Evolutionary conservation across 2,329 filamentous ascomycete species (phyloP), one percentile per base, ranked within the genome.

Genomic region (Eutypa lata): DNA sequence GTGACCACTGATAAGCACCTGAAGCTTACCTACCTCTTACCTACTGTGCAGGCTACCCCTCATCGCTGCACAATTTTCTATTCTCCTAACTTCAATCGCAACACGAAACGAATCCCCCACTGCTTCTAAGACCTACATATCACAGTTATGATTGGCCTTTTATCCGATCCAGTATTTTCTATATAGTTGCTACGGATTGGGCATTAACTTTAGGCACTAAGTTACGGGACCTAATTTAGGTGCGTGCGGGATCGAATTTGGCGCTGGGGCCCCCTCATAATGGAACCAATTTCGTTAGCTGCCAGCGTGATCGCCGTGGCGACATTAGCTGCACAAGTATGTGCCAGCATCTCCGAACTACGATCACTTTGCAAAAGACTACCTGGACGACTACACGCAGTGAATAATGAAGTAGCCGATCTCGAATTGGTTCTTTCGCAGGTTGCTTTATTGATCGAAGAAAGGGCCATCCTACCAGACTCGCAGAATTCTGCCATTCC

Each of bases 371-470:
- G 60, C 55, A 58, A 57, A 26, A 56, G 48, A 10, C 48, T 69
- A 21, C 65, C 66, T 3, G 66, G 65, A 2, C 59, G 65, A 5
- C 48, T 55, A 10, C 59, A 67, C 51, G 65, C 68, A 3, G 50
- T 68, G 40, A 61, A 62, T 33, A 69, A 69, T 49, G 65, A 70
- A 52, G 63, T 66, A 13, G 45, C 51, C 11, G 65, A 69, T 50
- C 55, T 68, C 24, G 59, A 66, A 49, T 49, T 67, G 3, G 65
- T 69, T 22, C 56, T 67, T 16, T 52, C 56, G 26, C 61, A 66
- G 33, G 51, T 68, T 21, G 57, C 57, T n/a, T 22, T 53, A 3
- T 48, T 66, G n/a, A 40, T 63, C 10, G 52, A 59, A 49, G 55
- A 62, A 19, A 56, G 63, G n/a, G 37, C 37, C 16, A 6, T 37